Conservation (phyloP, 306 rosid species). For the Abrus pulchellus region DNA sequence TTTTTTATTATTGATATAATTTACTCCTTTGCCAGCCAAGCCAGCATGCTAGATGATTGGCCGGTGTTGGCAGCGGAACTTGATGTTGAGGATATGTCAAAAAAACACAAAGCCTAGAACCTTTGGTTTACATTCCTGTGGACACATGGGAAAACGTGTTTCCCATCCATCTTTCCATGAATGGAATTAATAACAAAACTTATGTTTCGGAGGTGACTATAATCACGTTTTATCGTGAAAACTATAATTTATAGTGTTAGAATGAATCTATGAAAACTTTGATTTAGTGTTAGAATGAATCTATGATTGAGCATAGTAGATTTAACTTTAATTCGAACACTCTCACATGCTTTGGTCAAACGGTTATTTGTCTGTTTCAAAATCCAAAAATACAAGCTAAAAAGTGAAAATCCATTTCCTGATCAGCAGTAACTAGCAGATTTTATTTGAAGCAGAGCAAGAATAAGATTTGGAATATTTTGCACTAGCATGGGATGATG, state of each 20-base stretch:
- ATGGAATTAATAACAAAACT: neutral
- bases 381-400: neutral
- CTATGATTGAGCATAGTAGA: no score
- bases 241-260: no score
- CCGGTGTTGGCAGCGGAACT: conserved; percentile 84
- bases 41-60: conserved; percentile 73
- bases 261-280: no score
- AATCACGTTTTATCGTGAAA: no score
- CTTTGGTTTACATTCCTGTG: neutral
- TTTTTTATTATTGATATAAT: conserved; percentile 39
- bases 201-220: no score
- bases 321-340: no score
- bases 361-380: neutral
- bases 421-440: conserved; percentile 10
- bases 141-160: neutral
- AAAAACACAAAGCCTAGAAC: conserved; percentile 64
- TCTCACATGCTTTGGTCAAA: no score
- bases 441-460: conserved; percentile 44
- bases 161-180: neutral
- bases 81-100: conserved; percentile 92
- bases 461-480: conserved; percentile 41
- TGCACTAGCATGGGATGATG: conserved; percentile 13
- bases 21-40: conserved; percentile 57
- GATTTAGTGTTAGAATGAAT: no score
- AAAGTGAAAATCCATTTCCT: neutral